Evolutionary conservation across 2,329 filamentous ascomycete genomes (phyloP).

Genomic region (Alternaria angustiovoidea): DNA sequence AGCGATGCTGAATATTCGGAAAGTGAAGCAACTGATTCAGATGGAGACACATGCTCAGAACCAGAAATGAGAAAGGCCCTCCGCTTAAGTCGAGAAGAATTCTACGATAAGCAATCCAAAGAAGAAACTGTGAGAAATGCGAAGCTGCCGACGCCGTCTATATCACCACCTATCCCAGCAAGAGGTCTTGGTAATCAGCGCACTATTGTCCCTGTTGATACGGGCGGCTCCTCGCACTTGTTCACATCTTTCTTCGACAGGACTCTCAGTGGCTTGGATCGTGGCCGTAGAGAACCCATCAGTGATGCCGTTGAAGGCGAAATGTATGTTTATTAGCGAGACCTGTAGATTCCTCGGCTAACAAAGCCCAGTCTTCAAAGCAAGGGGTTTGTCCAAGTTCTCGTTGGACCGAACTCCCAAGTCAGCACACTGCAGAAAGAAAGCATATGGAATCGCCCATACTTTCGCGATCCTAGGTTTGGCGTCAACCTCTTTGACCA

Average conservation of each 20-base stretch:
- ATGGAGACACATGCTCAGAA: slow-evolving; percentile 4
- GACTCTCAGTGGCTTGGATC: not conserved
- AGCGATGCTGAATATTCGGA: slow-evolving; percentile 3
- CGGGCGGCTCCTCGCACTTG: not conserved
- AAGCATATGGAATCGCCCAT: slow-evolving; percentile 22
- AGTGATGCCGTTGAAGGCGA: slow-evolving; percentile 29
- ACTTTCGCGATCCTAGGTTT: slow-evolving; percentile 21
- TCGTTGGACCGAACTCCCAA: slow-evolving; percentile 26
- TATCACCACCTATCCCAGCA: not conserved
- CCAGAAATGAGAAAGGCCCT: slow-evolving; percentile 1
- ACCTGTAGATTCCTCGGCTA: not conserved
- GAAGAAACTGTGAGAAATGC: not conserved
- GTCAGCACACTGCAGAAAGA: slow-evolving; percentile 19
- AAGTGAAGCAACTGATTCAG: not conserved
- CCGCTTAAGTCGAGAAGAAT: slow-evolving; percentile 4
- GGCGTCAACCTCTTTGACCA: slow-evolving; percentile 20
- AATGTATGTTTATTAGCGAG: slow-evolving; percentile 19
- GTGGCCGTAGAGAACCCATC: slow-evolving; percentile 1
- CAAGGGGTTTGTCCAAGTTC: slow-evolving; percentile 31
- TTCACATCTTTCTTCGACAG: not conserved
- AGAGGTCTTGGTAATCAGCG: not conserved
- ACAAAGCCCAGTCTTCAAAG: slow-evolving; percentile 18
- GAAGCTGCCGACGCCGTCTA: not conserved
- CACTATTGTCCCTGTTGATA: not conserved
- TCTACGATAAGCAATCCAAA: not conserved